Base-by-base conservation (phyloP, 78 protist genomes). In the Polysphondylium violaceum region DNA sequence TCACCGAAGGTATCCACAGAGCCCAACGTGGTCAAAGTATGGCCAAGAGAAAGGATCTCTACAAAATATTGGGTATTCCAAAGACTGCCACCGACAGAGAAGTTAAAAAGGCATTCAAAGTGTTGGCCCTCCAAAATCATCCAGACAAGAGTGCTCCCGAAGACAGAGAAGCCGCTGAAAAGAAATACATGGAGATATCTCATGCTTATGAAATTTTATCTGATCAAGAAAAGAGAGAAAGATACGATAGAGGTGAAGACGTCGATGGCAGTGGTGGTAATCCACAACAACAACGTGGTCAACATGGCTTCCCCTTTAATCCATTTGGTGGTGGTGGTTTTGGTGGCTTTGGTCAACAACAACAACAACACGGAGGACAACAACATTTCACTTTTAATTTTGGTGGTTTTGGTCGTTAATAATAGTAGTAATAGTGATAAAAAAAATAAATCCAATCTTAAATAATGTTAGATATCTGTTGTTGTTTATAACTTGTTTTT, bases 201-300 rank as follows among this genome's bases (percentile, higher is more conserved):
- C 58, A 83, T 31, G 96, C 97, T 21, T 96, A 94, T 47, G 95
- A 89, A 29, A 73, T 81, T 1, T 53, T 96, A 8, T 25, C 38
- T 0, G 97, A 96, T 67, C 53, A 86, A 59, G 87, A 85, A 31
- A 94, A 94, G 35, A 59, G 97, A 27, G 91, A 85, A 11, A 27
- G 87, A 43, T 96, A 94, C n/a, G 97, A 96, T 56, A 19, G 77
- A 23, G 95, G 95, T 56, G 88, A 87, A 2, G 86, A 75, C 56
- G 7, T 76, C 21, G 86, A 67, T 21, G 58, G 50, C 21, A n/a
- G 25, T 7, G 59, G 74, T 69, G 87, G 74, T 1, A 19, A 19
- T 55, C n/a, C n/a, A n/a, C n/a, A n/a, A n/a, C n/a, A n/a, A n/a
- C 50, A 35, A 35, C 51, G 60, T 25, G 74, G 75, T 25, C 27